Conservation (phyloP, 768 basidiomycete species). For the Mycena amicta region DNA sequence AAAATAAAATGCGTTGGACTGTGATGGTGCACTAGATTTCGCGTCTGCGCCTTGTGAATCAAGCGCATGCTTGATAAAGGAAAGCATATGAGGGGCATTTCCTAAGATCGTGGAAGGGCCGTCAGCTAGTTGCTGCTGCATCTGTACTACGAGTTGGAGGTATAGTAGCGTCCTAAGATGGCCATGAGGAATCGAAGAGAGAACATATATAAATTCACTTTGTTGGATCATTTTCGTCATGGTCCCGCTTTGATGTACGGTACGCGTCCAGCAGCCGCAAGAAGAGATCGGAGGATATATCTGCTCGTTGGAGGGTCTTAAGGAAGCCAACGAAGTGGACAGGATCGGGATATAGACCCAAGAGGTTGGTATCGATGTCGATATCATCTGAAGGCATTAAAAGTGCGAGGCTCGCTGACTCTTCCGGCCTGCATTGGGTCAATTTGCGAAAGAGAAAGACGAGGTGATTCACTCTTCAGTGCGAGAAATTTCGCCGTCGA, state of each 20-base stretch:
- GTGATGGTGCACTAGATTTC: conserved; percentile 14
- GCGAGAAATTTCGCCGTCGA: conserved; percentile 53
- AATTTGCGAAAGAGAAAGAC: not conserved
- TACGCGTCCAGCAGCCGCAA: conserved; percentile 75
- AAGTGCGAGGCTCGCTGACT: conserved; percentile 38
- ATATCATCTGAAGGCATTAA: conserved; percentile 57
- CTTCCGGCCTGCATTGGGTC: conserved; percentile 27
- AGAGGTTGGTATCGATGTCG: conserved; percentile 54
- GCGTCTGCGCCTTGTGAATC: conserved; percentile 38
- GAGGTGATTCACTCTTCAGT: conserved; percentile 42
- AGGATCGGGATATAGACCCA: conserved; percentile 79
- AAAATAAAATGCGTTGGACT: conserved; percentile 32
- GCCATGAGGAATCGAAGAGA: not conserved
- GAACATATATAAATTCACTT: conserved; percentile 38
- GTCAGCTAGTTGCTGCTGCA: conserved; percentile 70
- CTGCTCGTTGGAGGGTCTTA: conserved; percentile 63
- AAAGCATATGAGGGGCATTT: conserved; percentile 74
- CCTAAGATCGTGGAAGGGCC: conserved; percentile 58
- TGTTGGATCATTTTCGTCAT: conserved; percentile 51
- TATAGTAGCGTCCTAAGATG: conserved; percentile 62
- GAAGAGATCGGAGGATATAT: conserved; percentile 75
- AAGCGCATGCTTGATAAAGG: conserved; percentile 81
- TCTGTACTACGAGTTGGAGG: conserved; percentile 80
- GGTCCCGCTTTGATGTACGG: conserved; percentile 42
- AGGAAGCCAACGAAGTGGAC: conserved; percentile 66